Evolutionary conservation across 768 basidiomycete genomes (phyloP).

Genomic region (Sporobolomyces pararoseus): DNA sequence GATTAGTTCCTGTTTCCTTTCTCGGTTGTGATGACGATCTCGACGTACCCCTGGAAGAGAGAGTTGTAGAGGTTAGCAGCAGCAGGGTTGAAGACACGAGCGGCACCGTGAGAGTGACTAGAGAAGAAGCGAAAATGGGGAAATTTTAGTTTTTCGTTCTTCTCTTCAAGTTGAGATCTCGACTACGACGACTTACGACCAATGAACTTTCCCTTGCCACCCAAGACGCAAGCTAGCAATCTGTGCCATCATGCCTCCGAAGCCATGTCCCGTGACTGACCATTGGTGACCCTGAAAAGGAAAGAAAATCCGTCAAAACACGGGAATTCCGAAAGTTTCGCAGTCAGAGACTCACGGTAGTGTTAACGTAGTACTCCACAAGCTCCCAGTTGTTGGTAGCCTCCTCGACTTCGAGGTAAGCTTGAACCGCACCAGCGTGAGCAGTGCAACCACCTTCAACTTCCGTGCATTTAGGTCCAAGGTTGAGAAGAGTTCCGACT

Average conservation of each 20-base stretch:
- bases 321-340: too few species aligned
- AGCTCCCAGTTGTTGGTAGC: conserved; percentile 40
- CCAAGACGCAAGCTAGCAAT: conserved; percentile 43
- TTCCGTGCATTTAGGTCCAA: conserved; percentile 32
- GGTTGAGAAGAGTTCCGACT: conserved; percentile 32
- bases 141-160: neutral
- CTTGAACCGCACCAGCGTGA: conserved; percentile 38
- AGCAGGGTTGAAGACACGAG: conserved; percentile 41
- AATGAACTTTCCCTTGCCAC: conserved; percentile 32
- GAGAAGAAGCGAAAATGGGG: neutral
- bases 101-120: conserved; percentile 37
- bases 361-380: conserved; percentile 32
- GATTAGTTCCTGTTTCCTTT: too few species aligned
- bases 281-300: conserved; percentile 38
- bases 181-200: too few species aligned
- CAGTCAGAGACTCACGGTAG: conserved; percentile 35
- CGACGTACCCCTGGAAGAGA: conserved; percentile 42
- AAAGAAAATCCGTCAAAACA: neutral
- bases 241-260: conserved; percentile 43
- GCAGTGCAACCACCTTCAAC: conserved; percentile 38
- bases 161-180: too few species aligned
- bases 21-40: too few species aligned
- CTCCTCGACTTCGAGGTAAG: conserved; percentile 44
- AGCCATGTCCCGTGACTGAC: conserved; percentile 44
- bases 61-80: conserved; percentile 41